These are phyloP conservation scores for Alternaria brassicicola DNA, from an alignment of 2,329 filamentous ascomycete genomes.

Conservation along the genomic window DNA sequence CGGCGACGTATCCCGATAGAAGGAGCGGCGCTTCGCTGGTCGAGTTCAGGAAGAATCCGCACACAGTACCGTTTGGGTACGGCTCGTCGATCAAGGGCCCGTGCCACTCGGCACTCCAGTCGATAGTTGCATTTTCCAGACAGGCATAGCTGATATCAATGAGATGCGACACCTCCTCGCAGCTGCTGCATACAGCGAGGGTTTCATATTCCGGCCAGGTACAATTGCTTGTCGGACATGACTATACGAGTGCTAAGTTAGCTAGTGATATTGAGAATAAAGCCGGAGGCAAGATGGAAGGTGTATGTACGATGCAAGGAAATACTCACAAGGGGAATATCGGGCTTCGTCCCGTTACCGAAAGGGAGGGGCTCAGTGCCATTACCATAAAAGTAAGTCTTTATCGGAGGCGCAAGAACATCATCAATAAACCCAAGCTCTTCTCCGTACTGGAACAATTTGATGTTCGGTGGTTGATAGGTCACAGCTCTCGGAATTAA, in stretches of 20 bases:
- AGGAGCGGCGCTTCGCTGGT: conserved; percentile 17
- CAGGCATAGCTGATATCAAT: conserved; percentile 20
- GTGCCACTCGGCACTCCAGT: conserved; percentile 28
- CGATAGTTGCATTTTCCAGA: conserved; percentile 3
- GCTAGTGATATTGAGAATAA: no score
- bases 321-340: conserved; percentile 34
- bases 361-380: conserved; percentile 26
- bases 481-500: conserved; percentile 12
- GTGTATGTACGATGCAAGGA: no score
- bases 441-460: no score
- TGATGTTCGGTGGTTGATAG: conserved; percentile 13
- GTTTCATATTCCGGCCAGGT: conserved; percentile 37
- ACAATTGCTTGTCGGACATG: conserved; percentile 40
- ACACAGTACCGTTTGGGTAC: conserved; percentile 27
- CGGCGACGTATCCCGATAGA: conserved; percentile 27
- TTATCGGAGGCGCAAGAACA: no score
- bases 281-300: no score
- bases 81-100: background rate
- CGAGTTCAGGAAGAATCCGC: conserved; percentile 36
- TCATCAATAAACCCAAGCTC: no score
- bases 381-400: conserved; percentile 27
- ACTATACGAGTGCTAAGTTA: no score
- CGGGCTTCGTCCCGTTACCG: conserved; percentile 30
- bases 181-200: conserved; percentile 33
- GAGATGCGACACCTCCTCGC: conserved; percentile 16